Base-by-base conservation (phyloP, 805 yeast genomes). In the Starmerella apis region DNA sequence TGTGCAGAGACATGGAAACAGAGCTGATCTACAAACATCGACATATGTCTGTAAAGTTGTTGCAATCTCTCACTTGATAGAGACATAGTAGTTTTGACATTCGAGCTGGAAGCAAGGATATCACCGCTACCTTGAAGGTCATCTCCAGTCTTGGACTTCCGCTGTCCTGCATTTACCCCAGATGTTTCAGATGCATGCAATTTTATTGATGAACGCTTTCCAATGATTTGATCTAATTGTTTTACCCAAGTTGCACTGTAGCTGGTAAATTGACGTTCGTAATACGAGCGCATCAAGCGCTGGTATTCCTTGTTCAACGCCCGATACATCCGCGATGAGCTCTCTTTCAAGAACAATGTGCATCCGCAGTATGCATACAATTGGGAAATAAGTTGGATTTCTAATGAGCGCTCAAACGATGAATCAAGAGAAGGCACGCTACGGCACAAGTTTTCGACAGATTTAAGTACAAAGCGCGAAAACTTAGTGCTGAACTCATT, bases 261-360 rank as follows among this genome's bases (percentile, higher is more conserved):
- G 4, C 14, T 27, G 7, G 33, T 11, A 16, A 41, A 41, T 27
- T 41, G 44, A 6, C 33, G 32, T 18, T 41, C 44, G 56, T 72
- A 76, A 32, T 65, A 60, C 4, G 56, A 55, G 24, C 62, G 61
- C 18, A 70, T 63, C 2, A 56, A 54, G 9, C 59, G 52, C 52
- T 70, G 71, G 68, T 77, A 77, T n/a, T 56, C 53, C 3, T 61
- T 64, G 24, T 76, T 51, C n/a, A 80, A 61, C 1, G 66, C 65
- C 32, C 63, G 54, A 61, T 74, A 83, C 3, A 75, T 73, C 2
- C 64, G 65, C 0, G 66, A 63, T 2, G 83, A 76, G 4, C 78
- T 68, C 45, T 77, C 78, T 55, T 80, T 83, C 22, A 81, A 71
- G 59, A 81, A 81, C 1, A 79, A 65, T 1, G 75, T 64, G 20